Evolutionary conservation across 164 flowering plant genomes (phyloP).

Genomic region (Tinospora cordifolia): DNA sequence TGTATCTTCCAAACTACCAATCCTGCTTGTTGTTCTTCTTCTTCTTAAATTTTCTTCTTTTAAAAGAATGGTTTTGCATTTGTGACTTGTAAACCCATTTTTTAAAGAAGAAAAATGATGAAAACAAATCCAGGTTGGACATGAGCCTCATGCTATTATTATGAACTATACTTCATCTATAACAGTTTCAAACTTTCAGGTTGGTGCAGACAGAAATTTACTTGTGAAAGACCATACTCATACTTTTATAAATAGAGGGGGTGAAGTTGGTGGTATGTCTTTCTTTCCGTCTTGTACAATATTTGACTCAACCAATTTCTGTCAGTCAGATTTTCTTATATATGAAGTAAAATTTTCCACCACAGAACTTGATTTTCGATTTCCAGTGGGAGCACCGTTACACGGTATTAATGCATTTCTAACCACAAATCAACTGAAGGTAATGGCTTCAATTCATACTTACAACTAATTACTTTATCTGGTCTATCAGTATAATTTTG

Average conservation of each 20-base stretch:
- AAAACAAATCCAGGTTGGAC: too few species aligned
- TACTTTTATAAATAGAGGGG: slow-evolving; percentile 86
- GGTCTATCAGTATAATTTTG: neutral
- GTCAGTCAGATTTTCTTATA: slow-evolving; percentile 1
- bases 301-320: neutral
- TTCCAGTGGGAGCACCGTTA: slow-evolving; percentile 87
- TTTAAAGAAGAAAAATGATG: too few species aligned
- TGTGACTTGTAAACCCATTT: too few species aligned
- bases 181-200: slow-evolving; percentile 35
- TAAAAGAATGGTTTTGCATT: too few species aligned
- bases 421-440: slow-evolving; percentile 89
- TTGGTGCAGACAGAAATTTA: slow-evolving; percentile 85
- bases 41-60: too few species aligned
- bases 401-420: slow-evolving; percentile 92
- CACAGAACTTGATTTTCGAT: slow-evolving; percentile 95
- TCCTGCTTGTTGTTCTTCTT: too few species aligned
- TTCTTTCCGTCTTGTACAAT: slow-evolving; percentile 1
- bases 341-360: slow-evolving; percentile 13
- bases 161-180: slow-evolving; percentile 7
- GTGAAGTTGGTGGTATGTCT: slow-evolving; percentile 74
- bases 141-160: neutral
- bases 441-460: slow-evolving; percentile 17
- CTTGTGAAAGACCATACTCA: slow-evolving; percentile 99
- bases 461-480: neutral
- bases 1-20: too few species aligned